Evolutionary conservation across 1,284 basidiomycete species (phyloP).

Genomic region (Malassezia restricta): DNA sequence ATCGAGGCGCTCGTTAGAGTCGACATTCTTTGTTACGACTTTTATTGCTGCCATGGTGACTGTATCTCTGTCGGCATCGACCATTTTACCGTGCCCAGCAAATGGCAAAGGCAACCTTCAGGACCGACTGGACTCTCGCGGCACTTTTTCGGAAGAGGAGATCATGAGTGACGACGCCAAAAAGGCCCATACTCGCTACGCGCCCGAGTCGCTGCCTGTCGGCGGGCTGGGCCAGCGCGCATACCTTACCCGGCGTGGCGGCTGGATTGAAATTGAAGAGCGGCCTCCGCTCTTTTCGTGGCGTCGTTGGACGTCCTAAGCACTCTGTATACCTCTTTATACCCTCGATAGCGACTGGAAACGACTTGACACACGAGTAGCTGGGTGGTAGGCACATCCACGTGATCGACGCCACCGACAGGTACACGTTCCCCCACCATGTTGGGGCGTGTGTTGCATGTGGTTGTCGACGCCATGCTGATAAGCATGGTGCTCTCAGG

Average conservation of each 20-base stretch:
- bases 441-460: conserved; percentile 41
- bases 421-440: conserved; percentile 14
- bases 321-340: neutral
- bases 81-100: conserved; percentile 30
- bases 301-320: conserved; percentile 9
- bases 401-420: too few species aligned
- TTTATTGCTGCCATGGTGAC: conserved; percentile 27
- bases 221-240: conserved; percentile 22
- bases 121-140: neutral
- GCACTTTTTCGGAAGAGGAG: conserved; percentile 9
- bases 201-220: neutral
- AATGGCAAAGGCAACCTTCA: conserved; percentile 5
- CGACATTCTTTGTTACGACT: conserved; percentile 24
- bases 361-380: too few species aligned
- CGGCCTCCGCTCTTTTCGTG: conserved; percentile 14
- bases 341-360: neutral
- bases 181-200: neutral
- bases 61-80: conserved; percentile 24
- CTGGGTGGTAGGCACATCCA: too few species aligned
- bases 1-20: conserved; percentile 8
- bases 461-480: conserved; percentile 39
- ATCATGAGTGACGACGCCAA: neutral
- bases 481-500: conserved; percentile 38
- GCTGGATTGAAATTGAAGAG: conserved; percentile 31
- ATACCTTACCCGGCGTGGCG: conserved; percentile 20